A percentile compares a stretch with the other conserved stretches of the same genome.
phyloP scores from a whole-genome alignment of 1,284 basidiomycete genomes.

The Butyriboletus regius region DNA sequence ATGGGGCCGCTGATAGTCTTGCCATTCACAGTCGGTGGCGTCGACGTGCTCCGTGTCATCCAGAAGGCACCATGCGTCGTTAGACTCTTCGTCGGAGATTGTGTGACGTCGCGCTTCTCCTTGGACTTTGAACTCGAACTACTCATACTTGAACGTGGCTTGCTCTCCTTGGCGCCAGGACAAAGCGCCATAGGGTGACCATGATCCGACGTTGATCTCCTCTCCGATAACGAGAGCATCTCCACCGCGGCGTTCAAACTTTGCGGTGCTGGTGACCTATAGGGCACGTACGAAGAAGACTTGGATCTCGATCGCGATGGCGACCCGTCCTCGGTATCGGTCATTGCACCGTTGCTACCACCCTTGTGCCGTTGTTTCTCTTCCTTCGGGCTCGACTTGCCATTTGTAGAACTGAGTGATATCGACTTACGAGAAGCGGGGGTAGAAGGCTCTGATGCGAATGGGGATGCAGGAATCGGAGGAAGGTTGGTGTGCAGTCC shows the following conservation, averaged over 20 bases:
- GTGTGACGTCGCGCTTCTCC: constrained; percentile 32
- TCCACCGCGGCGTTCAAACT: constrained; percentile 54
- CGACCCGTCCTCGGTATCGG: constrained; percentile 27
- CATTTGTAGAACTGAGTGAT: constrained; percentile 24
- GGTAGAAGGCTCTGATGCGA: constrained; percentile 33
- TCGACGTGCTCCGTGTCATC: constrained; percentile 33
- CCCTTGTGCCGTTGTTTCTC: constrained; percentile 20
- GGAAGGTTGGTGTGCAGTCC: constrained; percentile 29
- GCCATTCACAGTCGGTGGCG: constrained; percentile 44
- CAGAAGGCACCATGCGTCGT: constrained; percentile 36
- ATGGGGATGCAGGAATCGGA: constrained; percentile 35
- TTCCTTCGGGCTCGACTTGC: constrained; percentile 23
- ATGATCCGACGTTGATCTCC: constrained; percentile 30
- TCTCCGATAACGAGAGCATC: constrained; percentile 48
- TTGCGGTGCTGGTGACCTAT: constrained; percentile 45
- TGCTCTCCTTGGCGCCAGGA: constrained; percentile 20
- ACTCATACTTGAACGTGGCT: constrained; percentile 30
- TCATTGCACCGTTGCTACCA: constrained; percentile 16
- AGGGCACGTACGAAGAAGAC: constrained; percentile 44
- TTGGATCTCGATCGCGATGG: constrained; percentile 37
- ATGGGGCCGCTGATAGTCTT: constrained; percentile 62
- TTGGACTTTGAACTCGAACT: constrained; percentile 27
- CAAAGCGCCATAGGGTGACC: constrained; percentile 20
- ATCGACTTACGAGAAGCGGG: constrained; percentile 32
- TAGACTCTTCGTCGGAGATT: constrained; percentile 37